Evolutionary conservation across 805 yeast genomes (phyloP).

Genomic region (Helenozyma rhizophorensis): DNA sequence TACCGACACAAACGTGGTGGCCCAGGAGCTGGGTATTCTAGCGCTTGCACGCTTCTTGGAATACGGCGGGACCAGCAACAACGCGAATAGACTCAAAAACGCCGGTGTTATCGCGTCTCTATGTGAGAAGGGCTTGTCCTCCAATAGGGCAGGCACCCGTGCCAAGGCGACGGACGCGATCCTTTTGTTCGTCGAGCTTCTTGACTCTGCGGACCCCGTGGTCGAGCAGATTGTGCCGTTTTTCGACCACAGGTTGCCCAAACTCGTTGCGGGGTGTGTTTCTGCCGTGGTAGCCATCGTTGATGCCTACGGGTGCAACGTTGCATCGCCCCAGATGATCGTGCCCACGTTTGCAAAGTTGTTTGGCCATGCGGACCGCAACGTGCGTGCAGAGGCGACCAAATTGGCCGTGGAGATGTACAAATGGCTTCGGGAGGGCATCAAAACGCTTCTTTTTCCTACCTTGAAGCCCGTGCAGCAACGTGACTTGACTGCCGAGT

Average conservation of each 20-base stretch:
- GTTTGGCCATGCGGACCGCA: slow-evolving; percentile 81
- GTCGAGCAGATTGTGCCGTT: slow-evolving; percentile 65
- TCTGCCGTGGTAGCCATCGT: slow-evolving; percentile 54
- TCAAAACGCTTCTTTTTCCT: slow-evolving; percentile 57
- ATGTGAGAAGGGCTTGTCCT: slow-evolving; percentile 78
- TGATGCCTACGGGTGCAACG: slow-evolving; percentile 58
- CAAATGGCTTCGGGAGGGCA: slow-evolving; percentile 65
- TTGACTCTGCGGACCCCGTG: slow-evolving; percentile 58
- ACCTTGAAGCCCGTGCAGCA: slow-evolving; percentile 89
- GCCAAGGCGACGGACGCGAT: slow-evolving; percentile 60
- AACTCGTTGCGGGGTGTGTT: slow-evolving; percentile 66
- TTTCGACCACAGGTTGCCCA: slow-evolving; percentile 64
- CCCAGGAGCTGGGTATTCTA: slow-evolving; percentile 77
- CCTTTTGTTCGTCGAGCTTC: slow-evolving; percentile 55
- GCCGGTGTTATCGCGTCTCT: slow-evolving; percentile 44
- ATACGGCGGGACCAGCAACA: slow-evolving; percentile 46
- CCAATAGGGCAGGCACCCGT: slow-evolving; percentile 72
- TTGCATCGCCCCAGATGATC: slow-evolving; percentile 53
- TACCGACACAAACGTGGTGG: slow-evolving; percentile 81
- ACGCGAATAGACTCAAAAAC: slow-evolving; percentile 37
- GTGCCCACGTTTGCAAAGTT: slow-evolving; percentile 59
- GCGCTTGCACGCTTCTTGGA: slow-evolving; percentile 53
- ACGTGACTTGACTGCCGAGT: slow-evolving; percentile 69
- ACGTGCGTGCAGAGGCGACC: slow-evolving; percentile 77
- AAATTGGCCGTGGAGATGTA: slow-evolving; percentile 63